Base-by-base conservation (phyloP, 116 monocot species). In the Zostera marina region DNA sequence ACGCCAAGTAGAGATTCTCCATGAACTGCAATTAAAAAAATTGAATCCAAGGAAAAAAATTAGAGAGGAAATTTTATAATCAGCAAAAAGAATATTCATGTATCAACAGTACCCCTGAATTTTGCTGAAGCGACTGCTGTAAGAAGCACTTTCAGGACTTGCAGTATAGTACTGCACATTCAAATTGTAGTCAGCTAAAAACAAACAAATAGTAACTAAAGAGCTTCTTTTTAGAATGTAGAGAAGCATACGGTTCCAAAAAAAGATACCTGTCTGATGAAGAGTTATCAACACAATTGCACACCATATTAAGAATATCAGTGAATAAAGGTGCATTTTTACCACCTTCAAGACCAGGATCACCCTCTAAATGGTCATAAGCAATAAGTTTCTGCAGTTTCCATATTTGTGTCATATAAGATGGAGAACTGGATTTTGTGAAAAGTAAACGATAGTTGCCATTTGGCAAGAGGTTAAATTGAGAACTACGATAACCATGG, bases 361-460 rank as follows among this genome's bases (percentile, higher is more conserved):
- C 98, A 45, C 98, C 98, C 77, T 98, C 98, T 78, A 98, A 73
- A 76, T 98, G 98, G 70, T 98, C 85, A 65, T 98, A 98, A 26
- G 98, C 90, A 66, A 98, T 90, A 74, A 98, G 90, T 82, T 98
- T 98, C 98, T 98, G 89, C 45, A 52, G 41, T 66, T 26, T 14
- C 16, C n/a, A 43, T 9, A 41, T 38, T 32, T 39, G 39, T 56
- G 14, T 11, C 38, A 56, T 13, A 6, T 14, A 38, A 38, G 7
- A 15, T 8, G 4, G 32, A 6, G 32, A 39, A 32, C 38, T n/a
- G 25, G 16, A 26, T 12, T 53, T 48, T n/a, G 3, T 19, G 2
- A 16, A 19, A 48, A 48, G 48, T 16, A 47, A 48, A 48, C 8
- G 17, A 9, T 16, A 11, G n/a, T 14, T 11, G 47, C n/a, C 16